A percentile compares a stretch with the other conserved stretches of the same genome.
phyloP scores from a whole-genome alignment of 306 rosid genomes.

The Cicer pinnatifidum region DNA sequence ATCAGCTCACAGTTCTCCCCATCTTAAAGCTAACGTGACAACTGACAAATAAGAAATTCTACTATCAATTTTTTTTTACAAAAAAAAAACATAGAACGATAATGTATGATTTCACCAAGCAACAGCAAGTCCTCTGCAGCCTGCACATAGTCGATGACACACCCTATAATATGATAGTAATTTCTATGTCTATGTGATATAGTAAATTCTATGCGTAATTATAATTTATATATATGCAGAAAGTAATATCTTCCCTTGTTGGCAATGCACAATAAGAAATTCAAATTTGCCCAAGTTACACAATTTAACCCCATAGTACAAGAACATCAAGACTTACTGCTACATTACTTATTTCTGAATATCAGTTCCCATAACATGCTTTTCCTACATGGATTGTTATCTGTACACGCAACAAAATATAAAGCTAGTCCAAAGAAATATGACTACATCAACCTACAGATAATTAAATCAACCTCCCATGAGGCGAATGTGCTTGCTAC shows the following conservation, averaged over 20 bases:
- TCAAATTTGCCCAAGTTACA: constrained; percentile 18
- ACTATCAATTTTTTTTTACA: neutral
- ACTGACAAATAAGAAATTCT: neutral
- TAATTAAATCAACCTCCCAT: neutral
- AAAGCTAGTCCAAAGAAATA: constrained; percentile 34
- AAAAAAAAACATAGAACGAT: constrained; percentile 3
- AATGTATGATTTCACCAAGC: constrained; percentile 13
- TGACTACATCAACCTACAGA: constrained; percentile 11
- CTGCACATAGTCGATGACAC: neutral
- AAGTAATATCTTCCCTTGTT: constrained; percentile 6
- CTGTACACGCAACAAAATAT: neutral
- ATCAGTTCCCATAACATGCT: constrained; percentile 29
- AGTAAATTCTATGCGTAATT: constrained; percentile 5
- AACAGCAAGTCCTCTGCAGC: constrained; percentile 19
- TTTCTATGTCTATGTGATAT: constrained; percentile 1
- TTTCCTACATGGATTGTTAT: neutral
- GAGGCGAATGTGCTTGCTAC: neutral
- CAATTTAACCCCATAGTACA: constrained; percentile 5
- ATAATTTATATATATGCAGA: constrained; percentile 2
- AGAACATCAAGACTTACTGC: constrained; percentile 15
- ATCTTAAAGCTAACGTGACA: constrained; percentile 6
- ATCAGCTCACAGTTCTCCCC: constrained; percentile 22
- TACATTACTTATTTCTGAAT: neutral
- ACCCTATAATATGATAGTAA: constrained; percentile 24
- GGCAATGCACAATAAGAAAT: constrained; percentile 25